Percentiles rank a stretch among this genome's conserved stretches.
Conservation (phyloP, 306 rosid genomes). For the Potentilla sterilis region DNA sequence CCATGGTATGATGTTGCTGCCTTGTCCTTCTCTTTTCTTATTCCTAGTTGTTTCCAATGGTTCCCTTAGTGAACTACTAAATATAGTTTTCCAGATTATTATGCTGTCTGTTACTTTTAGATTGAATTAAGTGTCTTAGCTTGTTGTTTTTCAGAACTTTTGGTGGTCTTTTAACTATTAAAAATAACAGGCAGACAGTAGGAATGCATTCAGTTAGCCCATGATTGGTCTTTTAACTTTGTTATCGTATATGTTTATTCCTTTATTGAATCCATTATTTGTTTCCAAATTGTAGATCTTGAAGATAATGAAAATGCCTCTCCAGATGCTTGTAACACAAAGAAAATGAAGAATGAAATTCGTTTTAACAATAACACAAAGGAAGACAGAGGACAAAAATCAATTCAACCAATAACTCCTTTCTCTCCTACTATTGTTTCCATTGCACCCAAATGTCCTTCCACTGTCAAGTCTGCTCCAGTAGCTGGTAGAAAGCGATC, state of each 20-base stretch:
- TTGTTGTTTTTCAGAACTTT: background rate
- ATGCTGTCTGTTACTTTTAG: background rate
- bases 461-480: constrained; percentile 38
- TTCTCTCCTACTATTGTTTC: constrained; percentile 34
- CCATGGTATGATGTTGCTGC: constrained; percentile 43
- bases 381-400: constrained; percentile 34
- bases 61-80: background rate
- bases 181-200: background rate
- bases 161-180: background rate
- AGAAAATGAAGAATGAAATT: constrained; percentile 39
- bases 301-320: constrained; percentile 40
- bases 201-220: background rate
- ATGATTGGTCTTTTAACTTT: background rate
- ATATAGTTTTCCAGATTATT: background rate
- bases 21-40: background rate
- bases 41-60: background rate
- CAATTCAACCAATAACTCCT: constrained; percentile 23
- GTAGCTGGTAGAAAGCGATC: constrained; percentile 56
- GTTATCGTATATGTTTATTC: constrained; percentile 18
- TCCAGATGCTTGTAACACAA: constrained; percentile 25
- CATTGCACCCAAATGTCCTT: constrained; percentile 36
- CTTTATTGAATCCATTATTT: constrained; percentile 10
- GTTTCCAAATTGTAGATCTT: constrained; percentile 36
- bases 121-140: background rate
- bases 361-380: constrained; percentile 22